phyloP scores from a whole-genome alignment of 768 basidiomycete species.

The Phlebiopsis gigantea region DNA sequence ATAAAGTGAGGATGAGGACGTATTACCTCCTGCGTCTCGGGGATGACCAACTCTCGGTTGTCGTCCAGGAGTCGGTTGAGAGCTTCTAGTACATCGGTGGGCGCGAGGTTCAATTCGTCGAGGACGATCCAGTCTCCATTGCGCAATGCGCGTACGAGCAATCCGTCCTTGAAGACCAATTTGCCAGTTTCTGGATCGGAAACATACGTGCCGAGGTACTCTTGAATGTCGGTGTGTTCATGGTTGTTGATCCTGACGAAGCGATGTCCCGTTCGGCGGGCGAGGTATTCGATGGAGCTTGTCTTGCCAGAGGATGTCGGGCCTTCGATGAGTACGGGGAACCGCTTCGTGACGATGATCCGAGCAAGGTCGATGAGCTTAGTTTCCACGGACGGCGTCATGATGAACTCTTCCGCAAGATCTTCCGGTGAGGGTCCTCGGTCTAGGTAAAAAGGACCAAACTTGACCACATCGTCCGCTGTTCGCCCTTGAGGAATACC shows the following conservation, averaged over 20 bases:
- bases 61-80: slow-evolving; percentile 95
- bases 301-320: slow-evolving; percentile 98
- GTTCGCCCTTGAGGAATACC: slow-evolving; percentile 40
- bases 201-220: slow-evolving; percentile 95
- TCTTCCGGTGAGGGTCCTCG: slow-evolving; percentile 66
- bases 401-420: slow-evolving; percentile 76
- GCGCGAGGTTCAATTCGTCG: slow-evolving; percentile 95
- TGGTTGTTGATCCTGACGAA: slow-evolving; percentile 99
- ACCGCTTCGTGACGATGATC: slow-evolving; percentile 81
- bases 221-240: slow-evolving; percentile 99
- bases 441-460: slow-evolving; percentile 90
- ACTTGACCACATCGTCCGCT: slow-evolving; percentile 61
- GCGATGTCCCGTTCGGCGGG: slow-evolving; percentile 85
- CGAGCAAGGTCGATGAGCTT: slow-evolving; percentile 95
- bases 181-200: slow-evolving; percentile 92
- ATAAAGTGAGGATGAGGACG: slow-evolving; percentile 94
- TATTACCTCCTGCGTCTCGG: slow-evolving; percentile 94
- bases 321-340: slow-evolving; percentile 95
- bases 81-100: slow-evolving; percentile 96
- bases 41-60: slow-evolving; percentile 92
- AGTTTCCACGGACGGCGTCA: slow-evolving; percentile 90
- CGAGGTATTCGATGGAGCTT: slow-evolving; percentile 93
- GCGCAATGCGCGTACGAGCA: slow-evolving; percentile 88
- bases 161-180: slow-evolving; percentile 89
- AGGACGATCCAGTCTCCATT: slow-evolving; percentile 96